phyloP scores from a whole-genome alignment of 305 asterid species.

The Fraxinus nigra region DNA sequence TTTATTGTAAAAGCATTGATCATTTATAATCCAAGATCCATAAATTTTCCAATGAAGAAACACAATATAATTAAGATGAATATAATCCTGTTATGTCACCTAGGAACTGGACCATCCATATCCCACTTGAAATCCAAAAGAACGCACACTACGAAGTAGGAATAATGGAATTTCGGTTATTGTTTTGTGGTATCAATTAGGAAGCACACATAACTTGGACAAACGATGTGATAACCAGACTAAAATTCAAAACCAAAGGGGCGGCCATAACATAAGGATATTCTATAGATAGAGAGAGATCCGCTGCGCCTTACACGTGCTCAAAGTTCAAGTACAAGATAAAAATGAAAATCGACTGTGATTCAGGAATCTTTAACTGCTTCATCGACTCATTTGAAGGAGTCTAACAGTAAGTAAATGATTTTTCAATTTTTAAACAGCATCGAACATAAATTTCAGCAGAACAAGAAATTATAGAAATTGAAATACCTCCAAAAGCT shows the following conservation, averaged over 20 bases:
- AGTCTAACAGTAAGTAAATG: not conserved
- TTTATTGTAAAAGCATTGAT: conserved; percentile 2
- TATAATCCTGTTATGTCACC: not conserved
- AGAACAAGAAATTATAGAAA: not conserved
- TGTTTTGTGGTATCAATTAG: not conserved
- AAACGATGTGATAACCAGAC: not conserved
- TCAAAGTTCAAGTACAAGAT: not conserved
- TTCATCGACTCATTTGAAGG: not conserved
- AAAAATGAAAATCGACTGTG: not conserved
- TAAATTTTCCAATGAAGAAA: not conserved
- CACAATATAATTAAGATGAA: not conserved
- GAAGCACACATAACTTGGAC: not conserved
- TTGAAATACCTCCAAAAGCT: conserved; percentile 53
- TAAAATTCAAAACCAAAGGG: not conserved
- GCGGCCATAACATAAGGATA: too few species aligned
- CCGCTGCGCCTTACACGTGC: too few species aligned
- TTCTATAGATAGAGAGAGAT: too few species aligned
- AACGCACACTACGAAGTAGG: not conserved
- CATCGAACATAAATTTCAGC: not conserved
- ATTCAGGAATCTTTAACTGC: not conserved
- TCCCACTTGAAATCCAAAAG: not conserved
- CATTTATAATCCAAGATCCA: not conserved
- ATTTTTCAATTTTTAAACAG: not conserved
- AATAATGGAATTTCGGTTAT: not conserved
- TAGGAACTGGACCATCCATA: not conserved